Evolutionary conservation across 257 asterid species (phyloP).

Genomic region (Lycium barbarum): DNA sequence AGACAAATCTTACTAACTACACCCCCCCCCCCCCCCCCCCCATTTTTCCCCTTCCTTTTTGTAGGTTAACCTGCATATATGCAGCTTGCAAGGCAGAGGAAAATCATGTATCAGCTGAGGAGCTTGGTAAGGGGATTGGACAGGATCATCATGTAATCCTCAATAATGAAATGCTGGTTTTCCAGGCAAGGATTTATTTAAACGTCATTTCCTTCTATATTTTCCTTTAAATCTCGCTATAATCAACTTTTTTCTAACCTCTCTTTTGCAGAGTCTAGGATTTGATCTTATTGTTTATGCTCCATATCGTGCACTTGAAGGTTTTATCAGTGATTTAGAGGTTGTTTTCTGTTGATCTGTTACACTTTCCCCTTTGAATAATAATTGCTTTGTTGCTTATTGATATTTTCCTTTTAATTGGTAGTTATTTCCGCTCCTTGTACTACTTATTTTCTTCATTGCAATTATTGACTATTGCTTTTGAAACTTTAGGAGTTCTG

Average conservation of each 20-base stretch:
- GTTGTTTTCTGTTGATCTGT: constrained; percentile 42
- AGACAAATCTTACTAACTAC: neutral
- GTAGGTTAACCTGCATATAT: constrained; percentile 96
- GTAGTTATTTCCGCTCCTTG: neutral
- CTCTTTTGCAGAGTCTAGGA: constrained; percentile 79
- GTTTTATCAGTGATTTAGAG: constrained; percentile 79
- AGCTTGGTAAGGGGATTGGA: constrained; percentile 97
- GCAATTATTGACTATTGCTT: constrained; percentile 33
- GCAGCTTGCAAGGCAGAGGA: constrained; percentile 98
- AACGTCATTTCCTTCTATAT: constrained; percentile 5
- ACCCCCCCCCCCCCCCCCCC: too few relatives aligned
- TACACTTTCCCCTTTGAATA: neutral
- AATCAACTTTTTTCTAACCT: constrained; percentile 14
- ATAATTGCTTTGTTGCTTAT: constrained; percentile 21
- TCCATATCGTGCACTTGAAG: constrained; percentile 93
- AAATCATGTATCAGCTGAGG: constrained; percentile 98
- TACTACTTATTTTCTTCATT: constrained; percentile 12
- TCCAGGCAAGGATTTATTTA: constrained; percentile 66
- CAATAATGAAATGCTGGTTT: constrained; percentile 90
- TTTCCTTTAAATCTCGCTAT: constrained; percentile 31
- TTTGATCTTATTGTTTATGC: constrained; percentile 95
- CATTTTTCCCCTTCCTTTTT: neutral
- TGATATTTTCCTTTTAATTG: constrained; percentile 17
- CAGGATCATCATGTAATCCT: constrained; percentile 93
- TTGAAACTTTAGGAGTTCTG: constrained; percentile 62